phyloP scores from a whole-genome alignment of 2,329 filamentous ascomycete species.

The Xylaria sp. region DNA sequence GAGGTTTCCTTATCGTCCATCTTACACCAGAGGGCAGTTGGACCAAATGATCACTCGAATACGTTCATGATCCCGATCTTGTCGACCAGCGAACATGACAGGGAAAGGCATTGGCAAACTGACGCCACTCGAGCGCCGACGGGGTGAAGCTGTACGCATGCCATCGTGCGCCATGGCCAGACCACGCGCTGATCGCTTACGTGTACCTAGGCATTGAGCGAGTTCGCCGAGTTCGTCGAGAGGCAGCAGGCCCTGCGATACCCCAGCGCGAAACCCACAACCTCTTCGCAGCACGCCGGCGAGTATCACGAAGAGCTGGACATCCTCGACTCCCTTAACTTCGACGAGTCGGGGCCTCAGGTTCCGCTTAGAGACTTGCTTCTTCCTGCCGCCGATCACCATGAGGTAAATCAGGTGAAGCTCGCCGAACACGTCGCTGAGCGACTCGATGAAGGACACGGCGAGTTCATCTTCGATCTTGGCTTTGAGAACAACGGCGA shows the following conservation, averaged over 20 bases:
- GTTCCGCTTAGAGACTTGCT: constrained; percentile 72
- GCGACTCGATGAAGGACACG: constrained; percentile 75
- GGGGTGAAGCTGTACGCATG: constrained; percentile 70
- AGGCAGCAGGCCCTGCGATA: constrained; percentile 77
- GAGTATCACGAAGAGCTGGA: constrained; percentile 91
- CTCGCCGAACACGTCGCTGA: constrained; percentile 61
- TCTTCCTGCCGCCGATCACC: constrained; percentile 47
- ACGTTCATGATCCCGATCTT: constrained; percentile 14
- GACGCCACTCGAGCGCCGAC: constrained; percentile 71
- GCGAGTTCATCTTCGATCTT: constrained; percentile 86
- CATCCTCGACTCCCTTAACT: constrained; percentile 72
- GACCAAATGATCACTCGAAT: constrained; percentile 29
- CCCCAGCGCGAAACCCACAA: constrained; percentile 37
- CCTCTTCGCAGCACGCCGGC: constrained; percentile 22
- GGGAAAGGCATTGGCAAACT: constrained; percentile 51
- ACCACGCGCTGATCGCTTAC: neutral
- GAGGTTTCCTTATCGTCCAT: neutral
- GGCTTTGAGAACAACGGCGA: constrained; percentile 88
- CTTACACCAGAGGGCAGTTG: neutral
- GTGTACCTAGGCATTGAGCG: constrained; percentile 65
- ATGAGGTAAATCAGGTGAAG: constrained; percentile 56
- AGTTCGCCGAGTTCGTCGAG: constrained; percentile 97
- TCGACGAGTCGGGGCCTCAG: constrained; percentile 63
- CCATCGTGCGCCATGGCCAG: neutral
- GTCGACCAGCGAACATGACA: constrained; percentile 41